Evolutionary conservation across 2,329 filamentous ascomycete species (phyloP).

Genomic region (Aspergillus pseudonomiae): DNA sequence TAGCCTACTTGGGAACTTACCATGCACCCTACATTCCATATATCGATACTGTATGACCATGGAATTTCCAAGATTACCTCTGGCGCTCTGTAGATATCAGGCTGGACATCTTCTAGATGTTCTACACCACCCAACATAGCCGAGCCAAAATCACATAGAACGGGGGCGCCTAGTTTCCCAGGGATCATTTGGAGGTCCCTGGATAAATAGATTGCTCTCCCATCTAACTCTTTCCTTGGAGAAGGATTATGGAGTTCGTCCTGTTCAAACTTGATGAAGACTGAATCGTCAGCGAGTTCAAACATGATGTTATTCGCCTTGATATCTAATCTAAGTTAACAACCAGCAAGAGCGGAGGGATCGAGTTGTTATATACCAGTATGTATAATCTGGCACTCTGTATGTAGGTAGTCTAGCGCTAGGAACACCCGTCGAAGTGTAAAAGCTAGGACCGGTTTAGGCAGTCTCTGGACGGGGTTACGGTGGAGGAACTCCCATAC

Average conservation of each 20-base stretch:
- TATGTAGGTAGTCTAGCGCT: conserved; percentile 52
- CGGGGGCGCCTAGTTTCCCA: conserved; percentile 33
- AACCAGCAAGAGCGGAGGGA: no score
- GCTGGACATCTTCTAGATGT: conserved; percentile 35
- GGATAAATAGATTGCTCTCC: conserved; percentile 48
- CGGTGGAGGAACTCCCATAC: conserved; percentile 43
- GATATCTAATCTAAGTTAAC: conserved; percentile 37
- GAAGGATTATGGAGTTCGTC: conserved; percentile 44
- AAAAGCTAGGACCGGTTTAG: conserved; percentile 37
- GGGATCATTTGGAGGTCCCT: conserved; percentile 40
- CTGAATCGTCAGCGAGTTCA: conserved; percentile 43
- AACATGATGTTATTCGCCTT: conserved; percentile 55
- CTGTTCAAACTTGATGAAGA: conserved; percentile 46
- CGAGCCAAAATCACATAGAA: conserved; percentile 56
- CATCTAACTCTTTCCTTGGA: conserved; percentile 48
- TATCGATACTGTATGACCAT: conserved; percentile 54
- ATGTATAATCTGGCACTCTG: conserved; percentile 50
- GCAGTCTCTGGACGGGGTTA: conserved; percentile 44
- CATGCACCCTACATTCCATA: conserved; percentile 58
- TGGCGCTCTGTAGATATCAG: conserved; percentile 40
- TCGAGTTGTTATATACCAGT: conserved; percentile 40
- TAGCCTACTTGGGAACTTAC: conserved; percentile 32
- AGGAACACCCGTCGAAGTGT: conserved; percentile 46
- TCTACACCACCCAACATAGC: conserved; percentile 42
- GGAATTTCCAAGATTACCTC: conserved; percentile 52